These are phyloP conservation scores for Apophysomyces trapeziformis DNA, from an alignment of 371 early-diverging fungal species.

Conservation along the genomic window DNA sequence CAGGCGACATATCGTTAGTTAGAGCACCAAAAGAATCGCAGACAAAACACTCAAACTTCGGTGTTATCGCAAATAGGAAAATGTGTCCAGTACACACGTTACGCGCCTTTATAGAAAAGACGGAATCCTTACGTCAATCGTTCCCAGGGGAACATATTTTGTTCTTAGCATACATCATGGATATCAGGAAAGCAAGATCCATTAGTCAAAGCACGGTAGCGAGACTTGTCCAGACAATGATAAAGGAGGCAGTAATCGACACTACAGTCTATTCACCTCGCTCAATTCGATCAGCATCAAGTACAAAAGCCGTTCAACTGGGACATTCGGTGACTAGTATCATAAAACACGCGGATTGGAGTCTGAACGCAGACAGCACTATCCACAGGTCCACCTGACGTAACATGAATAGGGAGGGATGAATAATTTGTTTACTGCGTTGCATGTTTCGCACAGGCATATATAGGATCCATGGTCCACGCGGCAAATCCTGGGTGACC, in stretches of 20 bases:
- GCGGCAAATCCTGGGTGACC: too few species aligned
- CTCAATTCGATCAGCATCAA: background rate
- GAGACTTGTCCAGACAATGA: background rate
- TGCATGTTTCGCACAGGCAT: too few species aligned
- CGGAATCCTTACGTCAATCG: background rate
- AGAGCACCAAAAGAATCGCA: background rate
- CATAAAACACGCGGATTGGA: too few species aligned
- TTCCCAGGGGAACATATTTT: background rate
- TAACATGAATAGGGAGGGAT: too few species aligned
- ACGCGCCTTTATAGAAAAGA: background rate
- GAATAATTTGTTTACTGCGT: too few species aligned
- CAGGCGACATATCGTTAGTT: background rate
- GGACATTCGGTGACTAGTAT: background rate
- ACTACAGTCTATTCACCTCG: background rate
- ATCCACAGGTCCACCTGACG: too few species aligned
- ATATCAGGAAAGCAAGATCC: background rate
- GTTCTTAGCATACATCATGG: background rate
- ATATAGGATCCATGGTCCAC: too few species aligned
- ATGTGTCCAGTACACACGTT: background rate
- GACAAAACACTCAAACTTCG: background rate
- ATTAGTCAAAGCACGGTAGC: background rate
- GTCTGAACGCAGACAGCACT: too few species aligned
- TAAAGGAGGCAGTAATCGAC: background rate
- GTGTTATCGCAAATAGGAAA: background rate
- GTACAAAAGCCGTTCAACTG: constrained; percentile 13